Evolutionary conservation across 306 rosid species (phyloP).

Genomic region (Malus fusca): DNA sequence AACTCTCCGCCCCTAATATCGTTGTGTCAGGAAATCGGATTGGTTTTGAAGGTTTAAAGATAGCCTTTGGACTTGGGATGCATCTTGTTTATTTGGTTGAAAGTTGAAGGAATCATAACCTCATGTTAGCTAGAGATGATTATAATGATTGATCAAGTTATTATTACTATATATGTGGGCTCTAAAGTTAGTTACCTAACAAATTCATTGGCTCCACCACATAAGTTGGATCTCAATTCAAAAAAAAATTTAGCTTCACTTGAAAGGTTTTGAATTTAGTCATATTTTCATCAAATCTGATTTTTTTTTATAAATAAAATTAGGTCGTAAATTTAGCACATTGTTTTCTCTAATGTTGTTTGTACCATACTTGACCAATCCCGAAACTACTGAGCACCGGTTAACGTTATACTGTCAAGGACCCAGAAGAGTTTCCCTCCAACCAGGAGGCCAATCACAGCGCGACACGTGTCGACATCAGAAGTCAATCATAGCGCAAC

Average conservation of each 20-base stretch:
- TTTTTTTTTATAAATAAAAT: neutral
- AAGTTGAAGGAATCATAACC: slow-evolving; percentile 6
- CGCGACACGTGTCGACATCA: too few relatives aligned
- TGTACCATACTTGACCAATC: too few relatives aligned
- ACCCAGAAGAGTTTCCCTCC: too few relatives aligned
- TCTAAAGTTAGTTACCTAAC: neutral
- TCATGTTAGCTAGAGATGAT: neutral
- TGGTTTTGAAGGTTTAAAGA: neutral
- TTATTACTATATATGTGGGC: neutral
- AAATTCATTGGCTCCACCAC: neutral
- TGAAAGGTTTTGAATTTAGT: neutral
- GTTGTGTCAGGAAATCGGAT: neutral
- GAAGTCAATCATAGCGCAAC: too few relatives aligned
- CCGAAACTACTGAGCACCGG: too few relatives aligned
- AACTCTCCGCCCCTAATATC: neutral
- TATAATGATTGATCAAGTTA: neutral
- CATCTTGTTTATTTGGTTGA: neutral
- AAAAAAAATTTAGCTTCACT: neutral
- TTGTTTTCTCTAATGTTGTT: neutral
- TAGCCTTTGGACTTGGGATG: neutral
- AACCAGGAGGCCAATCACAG: too few relatives aligned
- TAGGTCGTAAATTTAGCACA: neutral
- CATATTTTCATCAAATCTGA: neutral
- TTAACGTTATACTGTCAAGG: too few relatives aligned
- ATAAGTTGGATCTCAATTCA: neutral